Evolutionary conservation across 2,329 filamentous ascomycete species (phyloP).

Genomic region (Penicillium verrucosum): DNA sequence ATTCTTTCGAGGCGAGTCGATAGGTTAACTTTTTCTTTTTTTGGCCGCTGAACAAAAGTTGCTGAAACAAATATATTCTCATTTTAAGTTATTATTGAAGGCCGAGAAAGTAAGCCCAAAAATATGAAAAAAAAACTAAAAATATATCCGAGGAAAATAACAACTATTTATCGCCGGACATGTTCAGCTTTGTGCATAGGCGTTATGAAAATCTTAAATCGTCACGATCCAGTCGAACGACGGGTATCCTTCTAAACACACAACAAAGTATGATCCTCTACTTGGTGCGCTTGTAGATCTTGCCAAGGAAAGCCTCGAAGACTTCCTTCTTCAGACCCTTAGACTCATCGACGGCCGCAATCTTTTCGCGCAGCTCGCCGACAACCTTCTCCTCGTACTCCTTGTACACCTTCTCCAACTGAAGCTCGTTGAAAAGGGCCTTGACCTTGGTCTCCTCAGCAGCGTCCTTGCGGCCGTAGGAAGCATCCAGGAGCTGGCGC

Average conservation of each 20-base stretch:
- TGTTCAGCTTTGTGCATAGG: not conserved
- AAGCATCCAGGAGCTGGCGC: conserved; percentile 79
- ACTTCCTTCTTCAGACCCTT: conserved; percentile 85
- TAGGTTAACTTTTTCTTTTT: not conserved
- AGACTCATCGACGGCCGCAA: conserved; percentile 76
- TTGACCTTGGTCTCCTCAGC: conserved; percentile 81
- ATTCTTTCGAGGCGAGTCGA: too few species aligned
- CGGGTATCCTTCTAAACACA: conserved; percentile 13
- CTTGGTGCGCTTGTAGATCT: conserved; percentile 98
- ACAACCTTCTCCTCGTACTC: conserved; percentile 88
- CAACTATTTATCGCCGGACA: not conserved
- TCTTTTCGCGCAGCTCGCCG: conserved; percentile 70
- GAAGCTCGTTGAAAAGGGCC: conserved; percentile 79
- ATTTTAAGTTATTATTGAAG: not conserved
- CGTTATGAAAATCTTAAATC: not conserved
- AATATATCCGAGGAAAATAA: not conserved
- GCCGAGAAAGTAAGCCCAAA: not conserved
- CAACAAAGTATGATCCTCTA: conserved; percentile 46
- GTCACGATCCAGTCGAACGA: conserved; percentile 5
- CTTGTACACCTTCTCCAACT: conserved; percentile 77
- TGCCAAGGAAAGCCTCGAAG: conserved; percentile 84
- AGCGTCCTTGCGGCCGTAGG: conserved; percentile 91
- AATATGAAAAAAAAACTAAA: not conserved
- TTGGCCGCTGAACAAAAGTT: not conserved
- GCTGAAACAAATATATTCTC: not conserved